phyloP scores from a whole-genome alignment of 192 early-diverging fungal species.

The Jimgerdemannia lactiflua region DNA sequence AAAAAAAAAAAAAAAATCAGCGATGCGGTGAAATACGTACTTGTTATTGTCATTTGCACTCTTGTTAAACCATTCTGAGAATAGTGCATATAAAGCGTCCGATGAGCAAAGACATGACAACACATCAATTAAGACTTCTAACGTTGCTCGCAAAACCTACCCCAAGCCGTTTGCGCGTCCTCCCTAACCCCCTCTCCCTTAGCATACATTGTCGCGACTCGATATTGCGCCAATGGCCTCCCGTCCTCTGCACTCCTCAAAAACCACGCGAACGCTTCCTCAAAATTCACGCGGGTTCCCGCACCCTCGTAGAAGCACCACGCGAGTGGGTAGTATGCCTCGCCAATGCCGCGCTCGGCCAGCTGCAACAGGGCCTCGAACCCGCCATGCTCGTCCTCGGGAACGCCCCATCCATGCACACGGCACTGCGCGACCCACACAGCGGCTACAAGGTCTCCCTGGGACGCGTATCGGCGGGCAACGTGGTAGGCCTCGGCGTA shows the following conservation, averaged over 20 bases:
- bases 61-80: conserved; percentile 17
- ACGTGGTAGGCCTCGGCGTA: conserved; percentile 17
- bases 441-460: conserved; percentile 10
- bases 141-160: background rate
- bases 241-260: conserved; percentile 9
- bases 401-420: conserved; percentile 29
- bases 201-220: conserved; percentile 18
- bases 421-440: conserved; percentile 28
- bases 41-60: conserved; percentile 27
- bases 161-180: conserved; percentile 10
- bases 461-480: conserved; percentile 3
- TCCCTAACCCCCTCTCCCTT: conserved; percentile 14
- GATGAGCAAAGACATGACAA: too few relatives aligned
- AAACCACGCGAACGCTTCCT: conserved; percentile 24
- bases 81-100: background rate
- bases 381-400: conserved; percentile 10
- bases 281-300: conserved; percentile 9
- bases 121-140: background rate
- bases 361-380: conserved; percentile 15
- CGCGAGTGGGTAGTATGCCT: conserved; percentile 30
- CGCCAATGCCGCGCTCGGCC: conserved; percentile 10
- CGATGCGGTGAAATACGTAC: conserved; percentile 9
- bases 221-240: conserved; percentile 20
- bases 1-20: background rate
- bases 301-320: conserved; percentile 25